Evolutionary conservation across 495 filamentous ascomycete genomes (phyloP), one percentile per base, ranked within the genome.

Genomic region (Aspergillus mulundensis): DNA sequence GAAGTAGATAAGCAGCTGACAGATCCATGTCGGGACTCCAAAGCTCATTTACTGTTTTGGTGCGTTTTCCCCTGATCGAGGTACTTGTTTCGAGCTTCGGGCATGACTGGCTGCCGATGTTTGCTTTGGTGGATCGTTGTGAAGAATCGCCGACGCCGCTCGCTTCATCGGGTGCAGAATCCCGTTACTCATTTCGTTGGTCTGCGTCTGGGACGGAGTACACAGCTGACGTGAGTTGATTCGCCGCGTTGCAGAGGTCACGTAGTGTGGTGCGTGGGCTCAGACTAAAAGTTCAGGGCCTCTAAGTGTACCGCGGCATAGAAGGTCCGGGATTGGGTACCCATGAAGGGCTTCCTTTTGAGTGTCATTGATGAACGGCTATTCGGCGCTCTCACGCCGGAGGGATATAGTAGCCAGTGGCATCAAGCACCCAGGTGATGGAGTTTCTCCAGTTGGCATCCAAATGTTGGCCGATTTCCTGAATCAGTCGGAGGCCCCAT

Each of bases 381-480:
- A 15, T 36, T 36, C 32, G 32, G 2, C 12, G 32, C 2, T 36
- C 32, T 36, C 32, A 15, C 32, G 12, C 38, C 20, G 54, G 54
- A 47, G 63, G 62, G 34, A 68, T 54, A 54, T 64, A 63, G 45
- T 66, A 75, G 12, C 73, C 70, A 14, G 70, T 74, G 3, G 73
- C 70, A 61, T 76, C 71, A 5, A 72, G 60, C 8, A 69, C 71
- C 73, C 73, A 76, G 40, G 54, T 63, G 24, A 74, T 66, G 21
- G 68, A 60, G 11, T 66, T 61, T n/a, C 58, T 61, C 70, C 66
- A 73, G 30, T 69, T 62, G 0, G 60, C 50, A n/a, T 60, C 64
- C n/a, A 76, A 50, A 24, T 50, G 32, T 23, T 66, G 61, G 23
- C 66, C 68, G 36, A 73, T 68, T 30, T 69, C 59, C 28, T 54